phyloP scores from a whole-genome alignment of 129 eudicot genomes.

The Gnaphalium uliginosum region DNA sequence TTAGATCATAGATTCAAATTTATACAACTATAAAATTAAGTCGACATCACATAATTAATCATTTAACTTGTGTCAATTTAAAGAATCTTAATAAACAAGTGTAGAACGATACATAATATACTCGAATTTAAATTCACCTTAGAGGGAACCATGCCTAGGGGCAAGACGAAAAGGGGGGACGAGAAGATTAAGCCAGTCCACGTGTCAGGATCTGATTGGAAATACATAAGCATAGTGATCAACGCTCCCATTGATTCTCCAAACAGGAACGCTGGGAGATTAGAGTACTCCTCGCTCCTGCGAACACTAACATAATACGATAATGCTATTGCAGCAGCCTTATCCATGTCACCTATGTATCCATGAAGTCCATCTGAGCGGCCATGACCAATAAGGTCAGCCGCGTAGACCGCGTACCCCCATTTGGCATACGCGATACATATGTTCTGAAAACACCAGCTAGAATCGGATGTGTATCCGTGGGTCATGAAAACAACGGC shows the following conservation, averaged over 20 bases:
- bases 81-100: background rate
- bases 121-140: constrained; percentile 41
- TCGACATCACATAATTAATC: background rate
- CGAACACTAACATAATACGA: constrained; percentile 57
- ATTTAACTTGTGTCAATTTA: background rate
- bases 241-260: constrained; percentile 79
- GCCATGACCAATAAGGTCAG: constrained; percentile 80
- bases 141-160: constrained; percentile 67
- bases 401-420: constrained; percentile 85
- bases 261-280: constrained; percentile 64
- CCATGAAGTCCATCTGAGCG: constrained; percentile 71
- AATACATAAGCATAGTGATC: constrained; percentile 64
- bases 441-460: constrained; percentile 72
- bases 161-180: constrained; percentile 67
- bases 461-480: constrained; percentile 76
- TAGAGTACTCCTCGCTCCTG: constrained; percentile 45
- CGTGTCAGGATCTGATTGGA: constrained; percentile 58
- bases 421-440: constrained; percentile 71
- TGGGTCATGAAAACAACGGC: constrained; percentile 69
- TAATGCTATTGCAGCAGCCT: constrained; percentile 57
- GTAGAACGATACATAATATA: background rate
- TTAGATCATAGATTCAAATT: background rate
- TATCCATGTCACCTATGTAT: constrained; percentile 62
- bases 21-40: background rate
- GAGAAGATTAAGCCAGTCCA: constrained; percentile 76